Percentiles rank a stretch among this genome's conserved stretches.
Conservation (phyloP, 495 filamentous ascomycete genomes). For the Podospora fimiseda region DNA sequence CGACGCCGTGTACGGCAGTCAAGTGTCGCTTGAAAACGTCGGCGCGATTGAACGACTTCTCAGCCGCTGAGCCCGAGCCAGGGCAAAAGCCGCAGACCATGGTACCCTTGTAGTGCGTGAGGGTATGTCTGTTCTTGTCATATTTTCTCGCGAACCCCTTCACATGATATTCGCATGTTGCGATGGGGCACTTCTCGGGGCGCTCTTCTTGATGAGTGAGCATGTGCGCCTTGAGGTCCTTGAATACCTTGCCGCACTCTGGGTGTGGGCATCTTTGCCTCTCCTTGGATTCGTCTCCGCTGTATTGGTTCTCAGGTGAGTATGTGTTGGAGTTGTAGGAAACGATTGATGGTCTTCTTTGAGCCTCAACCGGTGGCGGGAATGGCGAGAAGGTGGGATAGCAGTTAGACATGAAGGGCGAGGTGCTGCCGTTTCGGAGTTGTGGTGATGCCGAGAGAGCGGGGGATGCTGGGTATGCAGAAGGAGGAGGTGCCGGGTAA, state of each 20-base stretch:
- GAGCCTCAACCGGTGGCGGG: slow-evolving; percentile 45
- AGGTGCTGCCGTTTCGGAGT: slow-evolving; percentile 38
- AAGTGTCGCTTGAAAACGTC: slow-evolving; percentile 99
- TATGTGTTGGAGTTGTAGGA: slow-evolving; percentile 28
- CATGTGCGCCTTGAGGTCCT: slow-evolving; percentile 93
- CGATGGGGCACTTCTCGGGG: slow-evolving; percentile 94
- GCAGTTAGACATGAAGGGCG: slow-evolving; percentile 37
- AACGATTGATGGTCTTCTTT: slow-evolving; percentile 25
- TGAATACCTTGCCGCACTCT: slow-evolving; percentile 83
- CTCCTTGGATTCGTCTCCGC: slow-evolving; percentile 63
- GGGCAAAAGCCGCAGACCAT: slow-evolving; percentile 99
- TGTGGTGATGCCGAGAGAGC: slow-evolving; percentile 43
- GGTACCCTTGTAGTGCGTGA: slow-evolving; percentile 98
- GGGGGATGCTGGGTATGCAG: slow-evolving; percentile 39
- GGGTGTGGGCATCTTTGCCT: slow-evolving; percentile 64
- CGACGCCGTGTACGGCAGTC: slow-evolving; percentile 88
- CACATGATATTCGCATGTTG: slow-evolving; percentile 88
- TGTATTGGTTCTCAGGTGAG: slow-evolving; percentile 49
- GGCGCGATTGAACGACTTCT: slow-evolving; percentile 98
- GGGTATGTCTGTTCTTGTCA: slow-evolving; percentile 94
- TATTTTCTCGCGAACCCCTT: slow-evolving; percentile 98
- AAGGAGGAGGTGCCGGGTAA: slow-evolving; percentile 36
- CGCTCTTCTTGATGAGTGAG: slow-evolving; percentile 90
- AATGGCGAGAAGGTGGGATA: slow-evolving; percentile 66
- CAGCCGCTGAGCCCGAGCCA: slow-evolving; percentile 81